These are phyloP conservation scores for Herpetospermum pedunculosum DNA, from an alignment of 306 rosid genomes.

Conservation along the genomic window DNA sequence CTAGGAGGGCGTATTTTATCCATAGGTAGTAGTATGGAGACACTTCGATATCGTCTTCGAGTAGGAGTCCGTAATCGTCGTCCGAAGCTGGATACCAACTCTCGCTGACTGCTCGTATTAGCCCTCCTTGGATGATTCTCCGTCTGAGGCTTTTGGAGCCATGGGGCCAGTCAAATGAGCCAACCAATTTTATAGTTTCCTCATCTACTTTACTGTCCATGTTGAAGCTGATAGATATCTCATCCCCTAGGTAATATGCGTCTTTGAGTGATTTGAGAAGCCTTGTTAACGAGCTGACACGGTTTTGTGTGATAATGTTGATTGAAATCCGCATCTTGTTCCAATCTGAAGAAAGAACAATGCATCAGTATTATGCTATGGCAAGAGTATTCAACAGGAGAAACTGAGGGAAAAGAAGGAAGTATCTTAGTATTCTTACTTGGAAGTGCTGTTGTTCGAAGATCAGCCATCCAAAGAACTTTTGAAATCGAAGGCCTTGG, in stretches of 20 bases:
- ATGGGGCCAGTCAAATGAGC: slow-evolving; percentile 80
- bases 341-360: slow-evolving; percentile 54
- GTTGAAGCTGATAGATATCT: slow-evolving; percentile 67
- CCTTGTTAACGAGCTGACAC: slow-evolving; percentile 57
- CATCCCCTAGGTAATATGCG: slow-evolving; percentile 90
- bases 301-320: slow-evolving; percentile 80
- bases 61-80: slow-evolving; percentile 73
- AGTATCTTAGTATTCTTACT: slow-evolving; percentile 29
- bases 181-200: slow-evolving; percentile 50
- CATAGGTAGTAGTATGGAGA: slow-evolving; percentile 90
- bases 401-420: not conserved
- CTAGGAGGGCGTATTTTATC: slow-evolving; percentile 86
- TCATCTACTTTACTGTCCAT: slow-evolving; percentile 90
- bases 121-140: slow-evolving; percentile 95
- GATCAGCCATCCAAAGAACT: slow-evolving; percentile 97
- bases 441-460: slow-evolving; percentile 70
- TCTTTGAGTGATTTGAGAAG: slow-evolving; percentile 68
- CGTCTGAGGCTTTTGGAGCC: slow-evolving; percentile 79
- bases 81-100: slow-evolving; percentile 95
- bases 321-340: slow-evolving; percentile 62
- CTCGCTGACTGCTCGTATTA: slow-evolving; percentile 87
- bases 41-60: slow-evolving; percentile 91
- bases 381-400: not conserved
- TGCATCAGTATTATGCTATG: no score
- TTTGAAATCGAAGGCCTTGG: slow-evolving; percentile 54